Evolutionary conservation across 148 eudicot species (phyloP).

Genomic region (Vaccinium darrowii): DNA sequence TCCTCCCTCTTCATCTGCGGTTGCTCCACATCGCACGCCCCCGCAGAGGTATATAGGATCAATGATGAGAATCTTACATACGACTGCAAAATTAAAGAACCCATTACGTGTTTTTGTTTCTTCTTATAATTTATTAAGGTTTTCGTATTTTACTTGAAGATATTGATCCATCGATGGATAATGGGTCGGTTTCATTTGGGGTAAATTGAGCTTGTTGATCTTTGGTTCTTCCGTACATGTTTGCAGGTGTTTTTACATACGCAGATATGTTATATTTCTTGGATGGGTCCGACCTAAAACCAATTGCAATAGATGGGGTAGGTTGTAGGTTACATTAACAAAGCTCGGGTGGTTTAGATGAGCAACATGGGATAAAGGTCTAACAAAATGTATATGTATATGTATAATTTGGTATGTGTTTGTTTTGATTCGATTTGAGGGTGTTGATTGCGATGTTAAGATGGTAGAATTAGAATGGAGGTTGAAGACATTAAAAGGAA

Average conservation of each 20-base stretch:
- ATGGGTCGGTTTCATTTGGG: not conserved
- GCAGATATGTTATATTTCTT: no score
- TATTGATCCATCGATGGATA: not conserved
- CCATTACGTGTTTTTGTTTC: slow-evolving; percentile 5
- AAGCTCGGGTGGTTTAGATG: no score
- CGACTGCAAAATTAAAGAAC: not conserved
- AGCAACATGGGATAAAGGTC: no score
- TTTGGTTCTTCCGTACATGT: not conserved
- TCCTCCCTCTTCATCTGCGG: slow-evolving; percentile 59
- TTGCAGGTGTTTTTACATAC: not conserved
- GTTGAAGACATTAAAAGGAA: not conserved
- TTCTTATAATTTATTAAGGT: not conserved
- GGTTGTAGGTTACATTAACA: no score
- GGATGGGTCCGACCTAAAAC: no score
- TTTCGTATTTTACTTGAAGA: not conserved
- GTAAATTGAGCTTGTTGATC: not conserved
- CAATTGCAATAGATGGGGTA: no score
- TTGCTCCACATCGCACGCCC: slow-evolving; percentile 34
- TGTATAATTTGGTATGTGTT: not conserved
- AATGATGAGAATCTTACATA: not conserved
- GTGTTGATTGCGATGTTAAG: not conserved
- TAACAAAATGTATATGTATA: not conserved
- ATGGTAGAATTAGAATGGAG: not conserved
- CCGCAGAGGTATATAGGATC: slow-evolving; percentile 21
- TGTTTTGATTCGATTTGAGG: slow-evolving; percentile 10